Evolutionary conservation across 2,329 filamentous ascomycete genomes (phyloP).

Genomic region (Phyllosticta capitalensis): DNA sequence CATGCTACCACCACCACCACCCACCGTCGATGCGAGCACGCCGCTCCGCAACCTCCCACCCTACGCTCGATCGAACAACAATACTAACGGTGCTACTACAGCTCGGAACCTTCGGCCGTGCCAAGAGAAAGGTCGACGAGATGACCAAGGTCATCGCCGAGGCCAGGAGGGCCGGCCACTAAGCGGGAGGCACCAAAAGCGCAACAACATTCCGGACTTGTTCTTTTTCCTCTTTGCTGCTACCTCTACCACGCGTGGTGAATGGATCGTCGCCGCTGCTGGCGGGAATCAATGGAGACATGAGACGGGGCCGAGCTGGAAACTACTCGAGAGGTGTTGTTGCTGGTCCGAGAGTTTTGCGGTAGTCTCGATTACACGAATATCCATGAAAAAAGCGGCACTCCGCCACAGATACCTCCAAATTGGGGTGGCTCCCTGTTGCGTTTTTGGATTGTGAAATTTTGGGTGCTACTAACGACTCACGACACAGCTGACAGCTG

Average conservation of each 20-base stretch:
- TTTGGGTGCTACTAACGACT: neutral
- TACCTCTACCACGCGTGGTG: constrained; percentile 2
- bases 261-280: constrained; percentile 2
- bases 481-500: neutral
- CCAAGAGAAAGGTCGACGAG: constrained; percentile 99
- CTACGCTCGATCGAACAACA: neutral
- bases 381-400: neutral
- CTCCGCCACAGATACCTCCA: neutral
- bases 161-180: constrained; percentile 70
- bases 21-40: neutral
- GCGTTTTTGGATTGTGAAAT: neutral
- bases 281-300: neutral
- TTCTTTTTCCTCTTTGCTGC: constrained; percentile 6
- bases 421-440: neutral
- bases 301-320: neutral
- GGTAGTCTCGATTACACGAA: neutral
- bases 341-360: neutral
- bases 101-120: constrained; percentile 97
- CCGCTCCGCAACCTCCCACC: neutral
- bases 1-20: neutral
- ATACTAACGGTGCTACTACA: constrained; percentile 31
- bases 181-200: constrained; percentile 26
- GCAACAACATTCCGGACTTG: constrained; percentile 3
- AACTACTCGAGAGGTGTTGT: neutral
- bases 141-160: constrained; percentile 97